Base-by-base conservation (phyloP, 1,284 basidiomycete species). In the Athelia sp. region DNA sequence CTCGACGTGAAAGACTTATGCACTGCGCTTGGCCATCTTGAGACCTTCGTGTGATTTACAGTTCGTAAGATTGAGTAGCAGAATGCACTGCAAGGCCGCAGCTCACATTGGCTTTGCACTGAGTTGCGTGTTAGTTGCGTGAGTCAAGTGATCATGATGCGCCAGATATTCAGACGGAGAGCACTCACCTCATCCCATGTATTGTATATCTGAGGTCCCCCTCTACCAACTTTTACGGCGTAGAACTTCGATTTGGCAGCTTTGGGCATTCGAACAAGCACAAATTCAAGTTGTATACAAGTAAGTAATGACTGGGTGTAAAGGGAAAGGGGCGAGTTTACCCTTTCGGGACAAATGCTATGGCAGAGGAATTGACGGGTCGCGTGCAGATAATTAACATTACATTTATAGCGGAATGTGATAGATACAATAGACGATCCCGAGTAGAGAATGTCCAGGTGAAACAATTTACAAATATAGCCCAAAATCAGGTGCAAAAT, bases 181-280 rank as follows among this genome's bases (percentile, higher is more conserved):
- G 14, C 24, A 57, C 65, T 51, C 50, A 78, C 82, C 65, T 82
- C 74, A 29, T 74, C 68, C 82, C 82, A 84, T 21, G 66, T 71
- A 1, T 59, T 56, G 45, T 81, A 84, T 22, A 84, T 74, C 42
- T 66, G 68, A 0, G 76, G 73, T 1, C 79, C 81, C 50, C 74
- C 65, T 19, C 76, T 65, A 2, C 82, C 82, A 24, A 71, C 62
- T 34, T 68, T 66, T 1, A 84, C 81, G 2, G 82, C 82, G 46
- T 83, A 84, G 51, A 64, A 82, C 54, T 81, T 83, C 21, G 58
- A 71, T 32, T 61, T 54, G 13, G 46, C 1, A n/a, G 56, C 61
- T 49, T 66, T 69, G 36, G 63, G 61, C 68, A 69, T 70, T 35
- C n/a, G n/a, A n/a, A n/a, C n/a, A n/a, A n/a, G n/a, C n/a, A n/a